A percentile compares a stretch with the other conserved stretches of the same genome.
Conservation (phyloP, 1,284 basidiomycete species). For the Pseudozyma hubeiensis region DNA sequence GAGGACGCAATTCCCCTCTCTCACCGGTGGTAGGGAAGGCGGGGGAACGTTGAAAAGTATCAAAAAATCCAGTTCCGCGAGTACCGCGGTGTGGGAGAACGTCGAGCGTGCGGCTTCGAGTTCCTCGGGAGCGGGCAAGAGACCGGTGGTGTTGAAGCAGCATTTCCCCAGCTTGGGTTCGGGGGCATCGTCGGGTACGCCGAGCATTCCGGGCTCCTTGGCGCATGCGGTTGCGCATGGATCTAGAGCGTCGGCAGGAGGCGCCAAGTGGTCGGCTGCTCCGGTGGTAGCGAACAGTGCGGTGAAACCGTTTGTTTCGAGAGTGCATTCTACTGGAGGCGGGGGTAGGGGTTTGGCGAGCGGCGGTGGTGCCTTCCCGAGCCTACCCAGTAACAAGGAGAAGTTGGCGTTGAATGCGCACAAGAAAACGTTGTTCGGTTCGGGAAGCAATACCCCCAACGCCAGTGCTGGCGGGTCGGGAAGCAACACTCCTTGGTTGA, state of each 20-base stretch:
- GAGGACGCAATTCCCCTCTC: constrained; percentile 71
- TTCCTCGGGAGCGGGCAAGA: constrained; percentile 28
- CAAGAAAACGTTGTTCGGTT: constrained; percentile 55
- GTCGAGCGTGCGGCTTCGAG: constrained; percentile 81
- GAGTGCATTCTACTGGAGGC: constrained; percentile 10
- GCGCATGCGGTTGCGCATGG: constrained; percentile 43
- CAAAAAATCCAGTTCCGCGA: constrained; percentile 76
- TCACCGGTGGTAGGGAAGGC: constrained; percentile 3
- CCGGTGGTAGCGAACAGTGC: constrained; percentile 2
- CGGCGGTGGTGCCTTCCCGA: constrained; percentile 46
- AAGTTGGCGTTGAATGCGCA: constrained; percentile 53
- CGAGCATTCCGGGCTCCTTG: constrained; percentile 54
- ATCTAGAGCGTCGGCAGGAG: constrained; percentile 6
- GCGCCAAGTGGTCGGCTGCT: constrained; percentile 19
- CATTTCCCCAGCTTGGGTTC: constrained; percentile 49
- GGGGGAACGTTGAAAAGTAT: constrained; percentile 78
- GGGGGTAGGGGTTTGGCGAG: constrained; percentile 27
- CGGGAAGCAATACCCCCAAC: background rate
- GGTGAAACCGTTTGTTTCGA: constrained; percentile 31
- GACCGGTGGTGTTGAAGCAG: constrained; percentile 31
- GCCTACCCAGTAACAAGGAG: constrained; percentile 54
- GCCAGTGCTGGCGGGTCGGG: background rate
- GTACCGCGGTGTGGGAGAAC: constrained; percentile 82
- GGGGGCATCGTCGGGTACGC: constrained; percentile 8
- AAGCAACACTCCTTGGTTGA: constrained; percentile 14